Conservation (phyloP, 2,329 filamentous ascomycete species). For the Neocucurbitaria cava region DNA sequence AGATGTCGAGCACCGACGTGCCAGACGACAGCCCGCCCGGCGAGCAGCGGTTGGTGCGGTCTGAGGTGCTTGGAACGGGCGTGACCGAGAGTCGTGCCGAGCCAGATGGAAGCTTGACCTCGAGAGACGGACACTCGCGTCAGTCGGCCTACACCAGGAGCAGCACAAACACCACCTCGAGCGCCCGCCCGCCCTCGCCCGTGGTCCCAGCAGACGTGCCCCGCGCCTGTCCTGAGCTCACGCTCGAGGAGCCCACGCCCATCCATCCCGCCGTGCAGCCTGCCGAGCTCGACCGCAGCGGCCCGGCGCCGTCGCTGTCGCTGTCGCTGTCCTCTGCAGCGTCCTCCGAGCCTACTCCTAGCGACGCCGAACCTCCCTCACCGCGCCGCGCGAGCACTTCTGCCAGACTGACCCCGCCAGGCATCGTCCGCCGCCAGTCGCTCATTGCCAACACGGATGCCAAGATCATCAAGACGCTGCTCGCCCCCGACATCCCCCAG, state of each 20-base stretch:
- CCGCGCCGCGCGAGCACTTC: conserved; percentile 4
- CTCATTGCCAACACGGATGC: conserved; percentile 50
- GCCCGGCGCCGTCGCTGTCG: conserved; percentile 17
- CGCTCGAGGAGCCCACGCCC: conserved; percentile 46
- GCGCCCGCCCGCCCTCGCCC: conserved; percentile 20
- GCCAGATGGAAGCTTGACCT: conserved; percentile 19
- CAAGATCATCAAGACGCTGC: conserved; percentile 59
- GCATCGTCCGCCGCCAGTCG: conserved; percentile 51
- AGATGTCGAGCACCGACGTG: conserved; percentile 16
- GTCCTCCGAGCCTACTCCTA: conserved; percentile 8
- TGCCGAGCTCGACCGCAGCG: conserved; percentile 15
- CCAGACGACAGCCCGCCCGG: conserved; percentile 10
- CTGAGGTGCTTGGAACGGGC: conserved; percentile 30
- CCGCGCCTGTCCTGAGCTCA: conserved; percentile 31
- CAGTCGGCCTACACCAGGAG: conserved; percentile 18
- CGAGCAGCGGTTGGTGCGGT: conserved; percentile 31
- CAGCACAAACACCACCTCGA: conserved; percentile 16
- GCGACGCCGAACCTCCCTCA: conserved; percentile 12
- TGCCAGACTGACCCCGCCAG: conserved; percentile 49
- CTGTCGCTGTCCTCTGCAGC: conserved; percentile 20
- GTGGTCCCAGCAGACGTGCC: conserved; percentile 20
- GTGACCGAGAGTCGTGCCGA: conserved; percentile 22
- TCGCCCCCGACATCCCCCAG: conserved; percentile 52
- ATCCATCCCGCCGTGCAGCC: conserved; percentile 26
- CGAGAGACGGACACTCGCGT: conserved; percentile 26